phyloP scores from a whole-genome alignment of 2,329 filamentous ascomycete genomes.

The Talaromyces amestolkiae region DNA sequence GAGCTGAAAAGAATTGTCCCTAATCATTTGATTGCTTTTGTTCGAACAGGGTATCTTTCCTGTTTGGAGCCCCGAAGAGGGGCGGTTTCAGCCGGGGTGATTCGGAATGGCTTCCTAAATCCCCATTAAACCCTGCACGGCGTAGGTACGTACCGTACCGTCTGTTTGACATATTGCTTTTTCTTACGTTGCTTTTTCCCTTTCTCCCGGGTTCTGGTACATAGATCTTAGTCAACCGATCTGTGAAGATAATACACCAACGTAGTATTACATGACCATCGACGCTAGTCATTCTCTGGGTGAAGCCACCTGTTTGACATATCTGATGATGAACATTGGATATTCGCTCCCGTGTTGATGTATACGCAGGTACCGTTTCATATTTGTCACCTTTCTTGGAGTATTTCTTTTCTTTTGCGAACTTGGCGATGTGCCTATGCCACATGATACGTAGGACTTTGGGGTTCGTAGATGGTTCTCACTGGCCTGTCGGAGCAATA shows the following conservation, averaged over 20 bases:
- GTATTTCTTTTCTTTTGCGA: slow-evolving; percentile 3
- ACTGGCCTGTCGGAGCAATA: slow-evolving; percentile 3
- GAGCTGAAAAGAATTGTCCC: neutral
- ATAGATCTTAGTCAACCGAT: neutral
- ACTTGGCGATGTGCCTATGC: neutral
- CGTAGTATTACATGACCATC: neutral
- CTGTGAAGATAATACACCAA: slow-evolving; percentile 1
- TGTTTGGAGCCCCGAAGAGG: neutral
- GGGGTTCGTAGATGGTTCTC: neutral
- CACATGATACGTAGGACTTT: neutral
- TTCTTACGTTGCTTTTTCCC: neutral
- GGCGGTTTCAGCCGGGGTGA: slow-evolving; percentile 3
- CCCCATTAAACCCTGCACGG: neutral
- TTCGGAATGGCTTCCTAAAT: neutral
- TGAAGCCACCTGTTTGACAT: slow-evolving; percentile 6
- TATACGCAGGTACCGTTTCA: slow-evolving; percentile 14
- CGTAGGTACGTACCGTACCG: neutral
- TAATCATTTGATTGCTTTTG: slow-evolving; percentile 3
- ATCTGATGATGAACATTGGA: neutral
- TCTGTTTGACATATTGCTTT: slow-evolving; percentile 14
- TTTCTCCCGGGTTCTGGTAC: neutral
- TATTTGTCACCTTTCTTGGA: neutral
- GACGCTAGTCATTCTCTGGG: neutral
- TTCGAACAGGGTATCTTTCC: neutral
- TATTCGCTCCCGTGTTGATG: neutral